A percentile compares a stretch with the other conserved stretches of the same genome.
Conservation (phyloP, 805 yeast genomes). For the Saccharomycopsis babjevae region DNA sequence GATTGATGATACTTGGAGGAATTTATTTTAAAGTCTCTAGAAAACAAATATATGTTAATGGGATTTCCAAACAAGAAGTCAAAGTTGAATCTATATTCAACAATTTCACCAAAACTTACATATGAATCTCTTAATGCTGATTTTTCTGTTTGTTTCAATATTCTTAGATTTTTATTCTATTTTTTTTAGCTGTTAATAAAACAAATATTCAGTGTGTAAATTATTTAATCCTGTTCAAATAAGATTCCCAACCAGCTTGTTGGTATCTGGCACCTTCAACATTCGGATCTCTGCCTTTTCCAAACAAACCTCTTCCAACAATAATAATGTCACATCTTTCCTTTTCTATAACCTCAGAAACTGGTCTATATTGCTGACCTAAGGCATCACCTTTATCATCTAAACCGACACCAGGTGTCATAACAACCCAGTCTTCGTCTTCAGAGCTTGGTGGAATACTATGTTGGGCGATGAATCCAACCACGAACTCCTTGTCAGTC, state of each 20-base stretch:
- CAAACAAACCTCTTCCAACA: constrained; percentile 97
- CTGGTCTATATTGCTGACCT: constrained; percentile 96
- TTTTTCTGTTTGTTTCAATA: neutral
- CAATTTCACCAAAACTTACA: neutral
- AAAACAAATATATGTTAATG: neutral
- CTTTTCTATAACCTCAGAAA: constrained; percentile 58
- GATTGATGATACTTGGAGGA: neutral
- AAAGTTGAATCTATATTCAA: neutral
- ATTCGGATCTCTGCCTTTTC: constrained; percentile 84
- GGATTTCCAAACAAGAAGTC: neutral
- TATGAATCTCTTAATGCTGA: neutral
- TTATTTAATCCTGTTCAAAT: constrained; percentile 26
- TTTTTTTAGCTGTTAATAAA: neutral
- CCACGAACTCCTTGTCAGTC: constrained; percentile 76
- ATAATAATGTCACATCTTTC: constrained; percentile 92
- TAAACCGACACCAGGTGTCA: constrained; percentile 98
- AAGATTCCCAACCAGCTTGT: constrained; percentile 94
- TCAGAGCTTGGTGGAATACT: constrained; percentile 75
- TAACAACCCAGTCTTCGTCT: constrained; percentile 88
- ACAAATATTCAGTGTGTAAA: neutral
- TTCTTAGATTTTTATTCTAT: neutral
- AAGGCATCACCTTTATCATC: constrained; percentile 93
- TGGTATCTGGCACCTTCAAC: constrained; percentile 83
- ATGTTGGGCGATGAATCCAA: constrained; percentile 93
- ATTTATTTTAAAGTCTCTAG: neutral